These are phyloP conservation scores for Nicotiana knightiana DNA, from an alignment of 257 asterid species.

Conservation along the genomic window DNA sequence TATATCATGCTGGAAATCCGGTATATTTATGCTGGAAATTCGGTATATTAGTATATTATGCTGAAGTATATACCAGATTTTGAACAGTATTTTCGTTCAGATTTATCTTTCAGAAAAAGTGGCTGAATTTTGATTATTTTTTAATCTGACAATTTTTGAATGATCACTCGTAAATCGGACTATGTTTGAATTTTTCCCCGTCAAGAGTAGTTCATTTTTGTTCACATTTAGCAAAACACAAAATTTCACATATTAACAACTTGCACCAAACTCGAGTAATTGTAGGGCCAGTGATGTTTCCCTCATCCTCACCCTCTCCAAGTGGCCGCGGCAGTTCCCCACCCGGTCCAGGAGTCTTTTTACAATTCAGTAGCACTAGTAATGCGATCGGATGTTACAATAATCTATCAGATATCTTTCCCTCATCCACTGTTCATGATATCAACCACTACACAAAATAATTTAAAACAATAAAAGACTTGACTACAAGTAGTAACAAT, in stretches of 20 bases:
- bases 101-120: no score
- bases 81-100: no score
- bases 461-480: not conserved
- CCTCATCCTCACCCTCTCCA: slow-evolving; percentile 14
- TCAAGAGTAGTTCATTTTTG: not conserved
- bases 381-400: not conserved
- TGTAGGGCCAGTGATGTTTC: slow-evolving; percentile 27
- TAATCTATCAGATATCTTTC: not conserved
- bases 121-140: no score
- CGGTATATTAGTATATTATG: no score
- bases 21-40: no score
- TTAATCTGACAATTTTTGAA: no score
- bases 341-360: not conserved
- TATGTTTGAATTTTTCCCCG: no score
- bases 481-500: not conserved
- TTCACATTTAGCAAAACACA: slow-evolving; percentile 19
- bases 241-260: slow-evolving; percentile 10
- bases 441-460: not conserved
- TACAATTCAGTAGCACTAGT: not conserved
- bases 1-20: no score
- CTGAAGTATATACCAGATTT: no score
- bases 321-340: slow-evolving; percentile 1
- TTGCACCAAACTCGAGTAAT: slow-evolving; percentile 29
- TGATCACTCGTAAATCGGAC: no score
- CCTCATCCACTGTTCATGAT: not conserved